phyloP scores from a whole-genome alignment of 1,284 basidiomycete genomes.

The Pseudozyma sp. region DNA sequence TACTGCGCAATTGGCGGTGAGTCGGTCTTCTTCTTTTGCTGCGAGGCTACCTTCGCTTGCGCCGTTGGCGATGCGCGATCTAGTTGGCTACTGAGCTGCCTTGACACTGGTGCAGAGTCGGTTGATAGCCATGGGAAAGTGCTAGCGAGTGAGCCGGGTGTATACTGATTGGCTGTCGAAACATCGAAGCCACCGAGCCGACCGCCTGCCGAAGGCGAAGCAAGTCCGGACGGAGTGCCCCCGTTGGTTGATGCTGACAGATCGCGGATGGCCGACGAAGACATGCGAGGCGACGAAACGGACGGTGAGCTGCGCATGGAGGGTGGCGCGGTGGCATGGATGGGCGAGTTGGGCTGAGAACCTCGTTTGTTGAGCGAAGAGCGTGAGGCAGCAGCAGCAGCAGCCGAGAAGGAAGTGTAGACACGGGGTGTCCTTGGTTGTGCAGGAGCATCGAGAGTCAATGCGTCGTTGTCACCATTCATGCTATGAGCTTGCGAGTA shows the following conservation, averaged over 20 bases:
- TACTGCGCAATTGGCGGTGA: constrained; percentile 37
- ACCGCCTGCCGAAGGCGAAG: constrained; percentile 7
- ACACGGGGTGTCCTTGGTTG: constrained; percentile 26
- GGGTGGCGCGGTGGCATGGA: constrained; percentile 17
- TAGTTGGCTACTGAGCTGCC: constrained; percentile 1
- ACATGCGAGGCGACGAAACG: constrained; percentile 28
- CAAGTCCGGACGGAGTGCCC: constrained; percentile 10
- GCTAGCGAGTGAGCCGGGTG: constrained; percentile 31
- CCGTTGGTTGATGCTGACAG: constrained; percentile 2
- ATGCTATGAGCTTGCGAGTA: constrained; percentile 36
- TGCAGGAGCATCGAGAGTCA: constrained; percentile 1
- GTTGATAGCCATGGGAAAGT: constrained; percentile 39
- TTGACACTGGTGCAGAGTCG: constrained; percentile 15
- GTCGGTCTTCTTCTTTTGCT: constrained; percentile 9
- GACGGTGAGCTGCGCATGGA: constrained; percentile 28
- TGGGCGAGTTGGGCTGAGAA: constrained; percentile 25
- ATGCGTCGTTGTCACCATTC: constrained; percentile 17
- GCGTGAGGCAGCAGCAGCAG: constrained; percentile 44
- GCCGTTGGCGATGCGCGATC: constrained; percentile 10
- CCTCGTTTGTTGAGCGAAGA: constrained; percentile 39
- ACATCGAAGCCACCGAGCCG: constrained; percentile 25
- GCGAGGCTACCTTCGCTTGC: neutral
- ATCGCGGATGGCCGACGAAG: constrained; percentile 12
- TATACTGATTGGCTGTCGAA: constrained; percentile 29
- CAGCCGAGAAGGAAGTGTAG: constrained; percentile 39